Base-by-base conservation (phyloP, 2,329 filamentous ascomycete genomes). In the Scleromitrula shiraiana region DNA sequence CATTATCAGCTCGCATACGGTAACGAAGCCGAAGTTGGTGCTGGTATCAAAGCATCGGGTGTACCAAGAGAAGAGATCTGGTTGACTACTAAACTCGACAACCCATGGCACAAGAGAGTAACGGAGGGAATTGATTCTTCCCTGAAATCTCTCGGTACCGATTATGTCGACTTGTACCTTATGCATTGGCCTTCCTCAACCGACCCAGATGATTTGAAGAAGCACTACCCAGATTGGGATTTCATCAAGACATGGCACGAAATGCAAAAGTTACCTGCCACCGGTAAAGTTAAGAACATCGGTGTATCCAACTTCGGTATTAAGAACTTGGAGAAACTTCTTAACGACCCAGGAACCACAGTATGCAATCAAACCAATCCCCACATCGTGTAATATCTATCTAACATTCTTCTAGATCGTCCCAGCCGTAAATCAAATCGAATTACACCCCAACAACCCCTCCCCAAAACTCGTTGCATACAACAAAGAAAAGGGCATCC, bases 301-400 rank as follows among this genome's bases (percentile, higher is more conserved):
- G 87, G 87, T 59, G 84, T 93, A 49, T 88, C 85, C 67, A 94
- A 94, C 75, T 93, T 94, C 65, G 83, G 76, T 54, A 87, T 90
- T 65, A 78, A 72, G 66, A 86, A 93, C 68, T 71, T 93, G 30
- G 84, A 91, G 74, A 85, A 78, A 66, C 75, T 93, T 50, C 72
- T 93, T 53, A 79, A 75, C 57, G 76, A 84, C 58, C 74, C 78
- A 9, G 73, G 71, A 54, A 78, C 73, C 69, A 82, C 81, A 69
- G 80, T 77, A 60, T 45, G 65, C n/a, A 23, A 12, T 29, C 12
- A 23, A 22, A 38, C 14, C 5, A 17, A 2, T 19, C 2, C 19
- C 20, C 20, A 50, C 33, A 10, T 38, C 14, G 15, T n/a, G 10
- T 41, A 10, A 10, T 9, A 27, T 12, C 19, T 46, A 22, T 50